These are phyloP conservation scores for Lachnellula arida DNA, from an alignment of 2,329 filamentous ascomycete genomes.

Conservation along the genomic window DNA sequence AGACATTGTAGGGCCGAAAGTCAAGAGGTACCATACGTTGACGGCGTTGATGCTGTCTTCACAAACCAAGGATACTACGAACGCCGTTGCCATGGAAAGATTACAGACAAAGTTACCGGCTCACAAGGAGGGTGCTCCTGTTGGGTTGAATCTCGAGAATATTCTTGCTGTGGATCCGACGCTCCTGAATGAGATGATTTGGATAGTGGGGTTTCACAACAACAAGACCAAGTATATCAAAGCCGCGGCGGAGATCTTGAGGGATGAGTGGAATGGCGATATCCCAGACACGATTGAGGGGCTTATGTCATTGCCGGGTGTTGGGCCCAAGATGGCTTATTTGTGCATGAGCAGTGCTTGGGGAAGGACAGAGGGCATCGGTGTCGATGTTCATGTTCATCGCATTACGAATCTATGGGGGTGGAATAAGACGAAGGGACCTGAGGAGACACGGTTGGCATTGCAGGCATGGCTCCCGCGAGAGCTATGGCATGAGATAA, in stretches of 20 bases:
- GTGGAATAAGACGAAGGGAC: conserved; percentile 61
- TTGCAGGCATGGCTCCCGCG: conserved; percentile 64
- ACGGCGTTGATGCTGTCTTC: conserved; percentile 67
- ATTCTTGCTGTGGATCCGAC: conserved; percentile 56
- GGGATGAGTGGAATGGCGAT: conserved; percentile 55
- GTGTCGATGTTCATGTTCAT: conserved; percentile 70
- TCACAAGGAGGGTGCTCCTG: conserved; percentile 24
- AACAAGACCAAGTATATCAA: conserved; percentile 72
- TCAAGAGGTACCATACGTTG: conserved; percentile 64
- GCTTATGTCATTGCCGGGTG: conserved; percentile 60
- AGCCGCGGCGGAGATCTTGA: conserved; percentile 54
- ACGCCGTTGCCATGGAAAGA: conserved; percentile 60
- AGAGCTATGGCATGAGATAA: conserved; percentile 71
- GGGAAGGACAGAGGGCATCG: conserved; percentile 52
- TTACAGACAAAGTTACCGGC: conserved; percentile 56
- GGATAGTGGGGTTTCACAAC: conserved; percentile 69
- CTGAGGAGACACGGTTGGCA: conserved; percentile 61
- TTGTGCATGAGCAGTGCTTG: conserved; percentile 66
- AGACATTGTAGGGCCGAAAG: conserved; percentile 41
- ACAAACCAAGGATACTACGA: conserved; percentile 72
- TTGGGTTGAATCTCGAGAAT: conserved; percentile 57
- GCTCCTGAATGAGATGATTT: conserved; percentile 59
- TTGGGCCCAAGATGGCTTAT: conserved; percentile 74
- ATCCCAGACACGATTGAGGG: conserved; percentile 64
- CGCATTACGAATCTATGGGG: conserved; percentile 72